Evolutionary conservation across 345 rosid genomes (phyloP).

Genomic region (Acer yangbiense): DNA sequence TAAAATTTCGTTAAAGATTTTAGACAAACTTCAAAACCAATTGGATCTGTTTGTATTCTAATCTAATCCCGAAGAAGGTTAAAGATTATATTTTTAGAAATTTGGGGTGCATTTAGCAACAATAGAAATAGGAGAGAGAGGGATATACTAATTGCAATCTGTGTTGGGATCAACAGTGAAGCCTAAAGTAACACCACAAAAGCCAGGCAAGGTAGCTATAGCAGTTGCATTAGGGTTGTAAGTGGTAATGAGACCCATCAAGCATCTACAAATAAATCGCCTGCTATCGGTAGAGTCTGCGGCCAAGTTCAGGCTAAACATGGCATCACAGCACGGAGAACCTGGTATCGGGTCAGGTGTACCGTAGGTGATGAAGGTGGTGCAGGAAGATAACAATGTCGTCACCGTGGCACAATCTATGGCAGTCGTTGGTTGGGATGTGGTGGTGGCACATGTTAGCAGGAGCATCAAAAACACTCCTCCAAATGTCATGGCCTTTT

Average conservation of each 20-base stretch:
- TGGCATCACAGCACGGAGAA: constrained; percentile 57
- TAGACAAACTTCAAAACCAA: too few relatives aligned
- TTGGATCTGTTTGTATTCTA: too few relatives aligned
- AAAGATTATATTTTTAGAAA: too few relatives aligned
- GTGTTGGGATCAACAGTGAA: constrained; percentile 65
- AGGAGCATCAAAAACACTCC: constrained; percentile 11
- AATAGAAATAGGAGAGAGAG: background rate
- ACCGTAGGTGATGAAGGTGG: constrained; percentile 48
- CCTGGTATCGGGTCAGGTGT: constrained; percentile 62
- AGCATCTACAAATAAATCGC: constrained; percentile 45
- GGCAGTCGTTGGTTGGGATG: constrained; percentile 23
- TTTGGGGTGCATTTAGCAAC: too few relatives aligned
- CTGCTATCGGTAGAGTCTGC: constrained; percentile 37
- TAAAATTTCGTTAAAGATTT: too few relatives aligned
- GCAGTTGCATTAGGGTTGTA: constrained; percentile 61
- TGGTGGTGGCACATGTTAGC: constrained; percentile 15
- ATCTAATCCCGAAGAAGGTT: too few relatives aligned
- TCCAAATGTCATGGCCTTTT: background rate
- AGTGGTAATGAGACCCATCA: constrained; percentile 46
- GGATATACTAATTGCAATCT: constrained; percentile 57
- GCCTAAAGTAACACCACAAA: constrained; percentile 72
- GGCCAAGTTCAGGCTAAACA: constrained; percentile 36
- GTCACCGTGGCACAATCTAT: constrained; percentile 60
- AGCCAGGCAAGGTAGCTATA: constrained; percentile 71
- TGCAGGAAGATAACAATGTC: constrained; percentile 46